Percentiles rank a stretch among this genome's conserved stretches.
phyloP scores from a whole-genome alignment of 2,329 filamentous ascomycete genomes.

The Coniosporium uncinatum region DNA sequence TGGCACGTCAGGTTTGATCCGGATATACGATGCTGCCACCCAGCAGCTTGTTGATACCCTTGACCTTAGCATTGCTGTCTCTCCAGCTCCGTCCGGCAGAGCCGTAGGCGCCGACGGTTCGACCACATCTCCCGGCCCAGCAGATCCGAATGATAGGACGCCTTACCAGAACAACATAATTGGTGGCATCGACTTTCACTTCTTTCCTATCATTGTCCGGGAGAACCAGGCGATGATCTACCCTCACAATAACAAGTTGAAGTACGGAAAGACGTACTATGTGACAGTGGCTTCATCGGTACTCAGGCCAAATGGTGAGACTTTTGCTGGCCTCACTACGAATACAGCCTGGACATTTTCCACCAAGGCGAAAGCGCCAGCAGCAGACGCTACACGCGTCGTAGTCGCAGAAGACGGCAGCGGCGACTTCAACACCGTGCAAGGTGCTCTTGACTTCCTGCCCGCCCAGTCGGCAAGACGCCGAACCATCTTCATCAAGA shows the following conservation, averaged over 20 bases:
- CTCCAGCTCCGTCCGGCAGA: slow-evolving; percentile 4
- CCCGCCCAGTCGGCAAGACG: slow-evolving; percentile 1
- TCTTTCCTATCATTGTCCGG: slow-evolving; percentile 7
- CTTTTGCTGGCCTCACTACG: slow-evolving; percentile 2
- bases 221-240: slow-evolving; percentile 5
- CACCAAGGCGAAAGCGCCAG: slow-evolving; percentile 5
- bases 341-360: slow-evolving; percentile 6
- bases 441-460: slow-evolving; percentile 6
- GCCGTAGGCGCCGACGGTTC: slow-evolving; percentile 2
- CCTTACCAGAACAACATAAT: slow-evolving; percentile 6
- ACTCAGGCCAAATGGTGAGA: not conserved
- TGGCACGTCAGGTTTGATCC: slow-evolving; percentile 5
- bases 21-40: slow-evolving; percentile 5
- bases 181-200: slow-evolving; percentile 7
- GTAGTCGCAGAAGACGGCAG: slow-evolving; percentile 3
- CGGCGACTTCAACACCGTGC: slow-evolving; percentile 6
- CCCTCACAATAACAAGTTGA: slow-evolving; percentile 4
- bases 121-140: slow-evolving; percentile 1
- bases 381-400: not conserved
- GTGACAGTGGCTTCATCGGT: slow-evolving; percentile 4
- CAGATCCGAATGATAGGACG: slow-evolving; percentile 4
- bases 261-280: slow-evolving; percentile 5
- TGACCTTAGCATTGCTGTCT: slow-evolving; percentile 4
- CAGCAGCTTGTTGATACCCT: slow-evolving; percentile 7
- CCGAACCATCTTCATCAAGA: slow-evolving; percentile 5